These are phyloP conservation scores for Fallopia convolvulus DNA, from an alignment of 148 eudicot genomes.

Conservation along the genomic window DNA sequence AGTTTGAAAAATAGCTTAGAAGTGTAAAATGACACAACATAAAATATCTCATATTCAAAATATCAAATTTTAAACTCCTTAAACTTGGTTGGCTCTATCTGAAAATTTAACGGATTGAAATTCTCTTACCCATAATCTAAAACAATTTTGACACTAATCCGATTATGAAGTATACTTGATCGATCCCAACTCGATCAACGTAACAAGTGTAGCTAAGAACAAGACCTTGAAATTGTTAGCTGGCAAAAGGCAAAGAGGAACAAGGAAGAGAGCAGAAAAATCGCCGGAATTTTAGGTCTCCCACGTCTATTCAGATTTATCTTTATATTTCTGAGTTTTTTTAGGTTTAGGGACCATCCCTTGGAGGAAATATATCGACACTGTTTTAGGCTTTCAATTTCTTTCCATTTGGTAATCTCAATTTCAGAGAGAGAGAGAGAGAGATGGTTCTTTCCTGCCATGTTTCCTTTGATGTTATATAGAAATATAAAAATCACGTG, in stretches of 20 bases:
- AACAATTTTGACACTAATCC: not conserved
- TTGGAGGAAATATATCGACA: not conserved
- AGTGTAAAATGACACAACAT: no score
- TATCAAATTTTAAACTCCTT: not conserved
- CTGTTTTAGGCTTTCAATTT: not conserved
- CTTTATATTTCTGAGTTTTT: not conserved
- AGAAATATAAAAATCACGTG: slow-evolving; percentile 3
- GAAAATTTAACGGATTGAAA: not conserved
- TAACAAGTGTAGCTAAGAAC: slow-evolving; percentile 2
- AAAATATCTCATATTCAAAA: no score
- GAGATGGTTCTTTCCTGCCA: slow-evolving; percentile 1
- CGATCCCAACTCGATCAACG: not conserved
- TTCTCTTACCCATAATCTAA: not conserved
- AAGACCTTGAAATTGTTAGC: not conserved
- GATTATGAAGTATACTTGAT: not conserved
- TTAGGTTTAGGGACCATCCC: not conserved
- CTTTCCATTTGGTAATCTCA: not conserved
- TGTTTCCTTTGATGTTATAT: slow-evolving; percentile 7
- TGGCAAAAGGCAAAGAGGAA: not conserved
- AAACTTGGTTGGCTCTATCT: not conserved
- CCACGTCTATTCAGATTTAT: slow-evolving; percentile 9
- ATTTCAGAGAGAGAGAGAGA: not conserved
- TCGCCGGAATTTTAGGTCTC: slow-evolving; percentile 5
- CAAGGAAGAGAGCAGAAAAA: not conserved
- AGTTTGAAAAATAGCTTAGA: no score